A percentile compares a stretch with the other conserved stretches of the same genome.
phyloP scores from a whole-genome alignment of 2,329 filamentous ascomycete species.

The Fusarium sororula region DNA sequence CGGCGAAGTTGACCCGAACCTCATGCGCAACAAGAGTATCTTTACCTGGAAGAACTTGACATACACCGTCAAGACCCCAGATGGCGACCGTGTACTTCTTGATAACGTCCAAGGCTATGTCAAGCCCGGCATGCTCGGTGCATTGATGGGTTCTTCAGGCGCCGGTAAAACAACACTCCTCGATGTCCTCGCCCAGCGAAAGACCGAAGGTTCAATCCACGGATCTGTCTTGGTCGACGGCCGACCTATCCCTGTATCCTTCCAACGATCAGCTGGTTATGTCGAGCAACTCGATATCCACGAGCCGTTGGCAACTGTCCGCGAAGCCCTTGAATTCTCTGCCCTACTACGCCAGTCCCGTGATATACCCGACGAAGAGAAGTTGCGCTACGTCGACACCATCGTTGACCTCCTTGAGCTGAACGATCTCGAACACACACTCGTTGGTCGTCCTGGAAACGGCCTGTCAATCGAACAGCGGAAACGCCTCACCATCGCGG shows the following conservation, averaged over 20 bases:
- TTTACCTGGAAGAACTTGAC: conserved; percentile 79
- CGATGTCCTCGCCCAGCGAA: conserved; percentile 81
- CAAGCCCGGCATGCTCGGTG: conserved; percentile 80
- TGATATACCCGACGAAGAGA: conserved; percentile 70
- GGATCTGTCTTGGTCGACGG: conserved; percentile 83
- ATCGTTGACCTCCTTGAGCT: conserved; percentile 73
- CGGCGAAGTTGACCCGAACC: conserved; percentile 44
- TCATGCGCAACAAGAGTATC: conserved; percentile 71
- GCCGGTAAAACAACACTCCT: conserved; percentile 88
- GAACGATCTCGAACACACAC: conserved; percentile 56
- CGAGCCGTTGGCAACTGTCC: conserved; percentile 75
- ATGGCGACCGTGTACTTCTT: conserved; percentile 73
- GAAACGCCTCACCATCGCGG: conserved; percentile 66
- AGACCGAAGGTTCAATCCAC: conserved; percentile 78
- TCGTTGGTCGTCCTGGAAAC: conserved; percentile 60
- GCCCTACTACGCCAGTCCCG: conserved; percentile 77
- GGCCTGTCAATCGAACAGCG: conserved; percentile 62
- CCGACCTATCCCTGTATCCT: conserved; percentile 73
- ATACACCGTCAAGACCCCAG: conserved; percentile 72
- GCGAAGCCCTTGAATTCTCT: conserved; percentile 79
- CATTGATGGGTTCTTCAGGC: conserved; percentile 81
- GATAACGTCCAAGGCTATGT: conserved; percentile 86
- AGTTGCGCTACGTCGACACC: conserved; percentile 78
- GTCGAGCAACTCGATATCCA: conserved; percentile 86
- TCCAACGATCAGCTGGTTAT: conserved; percentile 82